Evolutionary conservation across 1,284 basidiomycete species (phyloP).

Genomic region (Apiotrichum brassicae): DNA sequence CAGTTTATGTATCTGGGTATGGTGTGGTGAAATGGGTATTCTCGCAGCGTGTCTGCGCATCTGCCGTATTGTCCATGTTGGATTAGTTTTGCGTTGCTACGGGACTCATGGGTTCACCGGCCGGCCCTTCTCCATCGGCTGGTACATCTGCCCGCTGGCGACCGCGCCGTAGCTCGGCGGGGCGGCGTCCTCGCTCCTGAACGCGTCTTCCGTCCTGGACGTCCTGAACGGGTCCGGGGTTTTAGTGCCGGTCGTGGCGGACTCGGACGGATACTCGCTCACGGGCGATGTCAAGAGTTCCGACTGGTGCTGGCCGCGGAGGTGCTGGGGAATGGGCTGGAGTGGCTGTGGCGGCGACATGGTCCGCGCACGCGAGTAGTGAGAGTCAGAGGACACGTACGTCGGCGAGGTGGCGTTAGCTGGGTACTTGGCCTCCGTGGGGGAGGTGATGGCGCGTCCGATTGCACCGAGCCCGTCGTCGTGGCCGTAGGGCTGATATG

Average conservation of each 20-base stretch:
- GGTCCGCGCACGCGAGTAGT: background rate
- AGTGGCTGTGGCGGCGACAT: background rate
- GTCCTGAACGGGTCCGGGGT: too few relatives aligned
- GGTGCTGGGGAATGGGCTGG: slow-evolving; percentile 15
- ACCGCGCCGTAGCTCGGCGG: slow-evolving; percentile 13
- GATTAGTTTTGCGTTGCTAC: background rate
- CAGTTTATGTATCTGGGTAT: too few relatives aligned
- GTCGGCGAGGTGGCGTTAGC: background rate
- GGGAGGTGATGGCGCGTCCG: slow-evolving; percentile 27
- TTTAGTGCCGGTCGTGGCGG: too few relatives aligned
- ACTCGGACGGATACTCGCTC: slow-evolving; percentile 3
- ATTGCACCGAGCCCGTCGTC: slow-evolving; percentile 35
- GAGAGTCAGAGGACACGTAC: background rate
- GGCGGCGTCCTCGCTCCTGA: too few relatives aligned
- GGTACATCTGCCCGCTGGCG: background rate
- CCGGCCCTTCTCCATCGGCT: slow-evolving; percentile 1
- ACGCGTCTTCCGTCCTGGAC: too few relatives aligned
- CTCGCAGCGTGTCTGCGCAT: too few relatives aligned
- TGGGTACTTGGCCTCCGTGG: slow-evolving; percentile 25
- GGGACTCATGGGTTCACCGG: background rate
- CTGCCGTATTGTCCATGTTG: background rate
- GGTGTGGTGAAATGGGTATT: too few relatives aligned
- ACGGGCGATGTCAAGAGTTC: slow-evolving; percentile 4
- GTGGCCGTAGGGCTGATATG: slow-evolving; percentile 9
- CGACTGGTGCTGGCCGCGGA: background rate